Conservation (phyloP, 805 yeast species). For the Vanderwaltozyma yarrowii region DNA sequence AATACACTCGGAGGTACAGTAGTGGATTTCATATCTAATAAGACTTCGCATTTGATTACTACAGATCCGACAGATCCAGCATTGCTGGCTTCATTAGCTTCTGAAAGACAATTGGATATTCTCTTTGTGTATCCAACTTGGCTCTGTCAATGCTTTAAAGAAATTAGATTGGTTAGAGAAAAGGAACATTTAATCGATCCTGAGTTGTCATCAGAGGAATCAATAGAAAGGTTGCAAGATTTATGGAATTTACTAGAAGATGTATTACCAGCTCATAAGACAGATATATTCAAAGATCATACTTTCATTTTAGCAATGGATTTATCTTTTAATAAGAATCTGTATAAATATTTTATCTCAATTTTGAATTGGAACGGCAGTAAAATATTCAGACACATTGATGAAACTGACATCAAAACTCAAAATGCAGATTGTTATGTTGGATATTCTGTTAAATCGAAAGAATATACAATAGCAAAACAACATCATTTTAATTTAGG, state of each 20-base stretch:
- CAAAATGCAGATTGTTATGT: conserved; percentile 39
- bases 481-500: conserved; percentile 38
- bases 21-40: conserved; percentile 47
- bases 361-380: neutral
- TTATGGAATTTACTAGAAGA: conserved; percentile 8
- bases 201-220: conserved; percentile 17
- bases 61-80: conserved; percentile 47
- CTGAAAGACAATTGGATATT: conserved; percentile 24
- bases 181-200: conserved; percentile 12
- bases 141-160: conserved; percentile 2
- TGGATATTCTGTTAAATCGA: conserved; percentile 54
- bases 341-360: conserved; percentile 1
- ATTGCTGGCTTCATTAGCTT: conserved; percentile 40
- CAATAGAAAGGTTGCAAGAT: conserved; percentile 4
- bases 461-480: conserved; percentile 40
- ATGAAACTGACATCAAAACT: conserved; percentile 5
- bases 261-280: too few relatives aligned
- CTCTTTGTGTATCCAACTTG: conserved; percentile 1
- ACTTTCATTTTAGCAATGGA: conserved; percentile 2
- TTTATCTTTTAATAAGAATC: neutral
- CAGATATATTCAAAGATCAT: neutral
- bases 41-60: conserved; percentile 73
- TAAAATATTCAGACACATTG: neutral
- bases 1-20: conserved; percentile 70
- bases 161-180: conserved; percentile 34